Evolutionary conservation across 108 stramenopile genomes (phyloP), one percentile per base, ranked within the genome.

Genomic region (Cyclotella atomus): DNA sequence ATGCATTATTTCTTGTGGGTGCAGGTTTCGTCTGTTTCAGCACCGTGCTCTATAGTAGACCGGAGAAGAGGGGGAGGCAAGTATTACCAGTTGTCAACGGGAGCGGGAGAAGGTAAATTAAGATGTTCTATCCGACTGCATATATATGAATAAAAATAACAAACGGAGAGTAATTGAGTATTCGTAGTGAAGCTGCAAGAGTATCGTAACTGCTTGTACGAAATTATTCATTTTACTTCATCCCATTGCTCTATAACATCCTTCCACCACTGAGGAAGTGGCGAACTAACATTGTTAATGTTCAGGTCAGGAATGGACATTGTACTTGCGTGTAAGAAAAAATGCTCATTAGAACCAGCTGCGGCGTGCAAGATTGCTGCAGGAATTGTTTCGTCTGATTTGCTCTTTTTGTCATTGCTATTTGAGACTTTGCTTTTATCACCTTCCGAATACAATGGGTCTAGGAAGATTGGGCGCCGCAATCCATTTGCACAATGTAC

Each of bases 31-130:
- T 95, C 19, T 82, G 92, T 21, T 43, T 86, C 28, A 86, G 88
- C 24, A 95, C 91, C 0, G 86, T 73, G 8, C 66, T 95, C 70
- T 95, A 95, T 83, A 84, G 89, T 34, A 73, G 74, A 44, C 94
- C 91, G 4, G 83, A 90, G 62, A 61, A 66, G 34, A 30, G 36
- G 21, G 33, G 49, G 54, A 30, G 7, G 3, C 9, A 23, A 44
- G 2, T 43, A 44, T 19, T 63, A 15, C 6, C 35, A n/a, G n/a
- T n/a, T n/a, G n/a, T n/a, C n/a, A n/a, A n/a, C n/a, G n/a, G n/a
- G n/a, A n/a, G n/a, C n/a, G n/a, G n/a, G n/a, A n/a, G n/a, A n/a
- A n/a, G n/a, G n/a, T n/a, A n/a, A n/a, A n/a, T n/a, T n/a, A n/a
- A n/a, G n/a, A n/a, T n/a, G n/a, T n/a, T n/a, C n/a, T n/a, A n/a